Evolutionary conservation across 371 early-diverging fungal genomes (phyloP), one percentile per base, ranked within the genome.

Genomic region (Scutellospora calospora): DNA sequence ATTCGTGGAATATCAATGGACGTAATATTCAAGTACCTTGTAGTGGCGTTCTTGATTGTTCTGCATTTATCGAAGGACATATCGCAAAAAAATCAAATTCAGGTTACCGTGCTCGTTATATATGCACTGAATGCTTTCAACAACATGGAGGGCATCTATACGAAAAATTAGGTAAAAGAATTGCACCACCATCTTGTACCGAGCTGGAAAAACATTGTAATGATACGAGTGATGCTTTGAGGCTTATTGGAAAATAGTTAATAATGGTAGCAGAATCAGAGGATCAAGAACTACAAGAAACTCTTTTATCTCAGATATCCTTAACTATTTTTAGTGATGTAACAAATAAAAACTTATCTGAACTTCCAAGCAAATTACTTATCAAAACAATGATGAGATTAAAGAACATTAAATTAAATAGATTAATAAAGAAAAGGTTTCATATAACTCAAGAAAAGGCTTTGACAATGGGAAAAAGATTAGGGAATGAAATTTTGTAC

Each of bases 1-100:
- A 75, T 38, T 41, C 60, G 9, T 75, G 45, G 45, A 18, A 60
- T 6, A 11, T 76, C 12, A 59, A 38, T 22, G 22, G 38, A 18
- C 3, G 27, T 25, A 76, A 41, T 22, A 59, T 76, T 4, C 76
- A 76, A 59, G 62, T 76, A 14, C 18, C 76, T 31, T 76, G 76
- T 20, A 35, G 35, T 76, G 29, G 60, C 0, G 6, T 25, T 33
- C 3, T 33, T 49, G 20, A 8, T 1, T 76, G 60, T 76, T 1
- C 57, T 0, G 60, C 49, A 49, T 35, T 76, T 51, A 1, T 51
- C 18, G 51, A 18, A 51, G 18, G 14, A 51, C 51, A 51, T 51
- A 51, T 51, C 11, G 18, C 27, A 38, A n/a, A 12, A 45, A 33
- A 45, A 16, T 27, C 35, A 31, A 20, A 22, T 68, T 22, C 20